Base-by-base conservation (phyloP, 2,329 filamentous ascomycete genomes). In the Chaetomium strumarium region DNA sequence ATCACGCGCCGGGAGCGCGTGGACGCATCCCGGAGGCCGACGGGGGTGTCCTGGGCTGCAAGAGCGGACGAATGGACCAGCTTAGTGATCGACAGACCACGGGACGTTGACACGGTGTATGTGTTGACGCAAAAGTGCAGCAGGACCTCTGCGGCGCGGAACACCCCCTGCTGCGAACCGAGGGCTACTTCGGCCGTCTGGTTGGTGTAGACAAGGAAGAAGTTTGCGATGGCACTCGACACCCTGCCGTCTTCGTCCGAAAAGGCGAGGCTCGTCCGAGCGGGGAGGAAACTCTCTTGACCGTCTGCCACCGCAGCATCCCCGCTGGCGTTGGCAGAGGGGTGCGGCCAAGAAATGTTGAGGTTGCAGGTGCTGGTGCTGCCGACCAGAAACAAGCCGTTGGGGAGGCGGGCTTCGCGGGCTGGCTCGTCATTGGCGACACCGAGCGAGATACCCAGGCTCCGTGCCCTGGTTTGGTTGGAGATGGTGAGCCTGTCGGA, bases 111-210 rank as follows among this genome's bases (percentile, higher is more conserved):
- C 10, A 55, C 53, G 10, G 54, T 41, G 56, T 65, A 66, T 3
- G 56, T 60, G 49, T 62, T 61, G 46, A 64, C 60, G 43, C 65
- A 66, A 38, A 67, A 62, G 33, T 65, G 62, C n/a, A 66, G 57
- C 11, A 66, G 51, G 13, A 63, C 57, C 52, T 67, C 65, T 9
- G 59, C 50, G 17, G 65, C 65, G 14, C 60, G 56, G 52, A 65
- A 63, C 5, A 37, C 33, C 19, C 13, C 30, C 19, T 33, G 17
- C 29, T 50, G 17, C 33, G 11, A 39, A 5, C 8, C 31, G 2
- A 42, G 19, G 17, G 10, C 9, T 2, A 19, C 31, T 4, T 47
- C 46, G 14, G 43, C 41, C 2, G 52, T 58, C 36, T 55, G 41
- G 55, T 55, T 62, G 14, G 64, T 61, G 52, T 64, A 66, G 12